phyloP scores from a whole-genome alignment of 495 filamentous ascomycete species.

The Elaphomyces granulatus region DNA sequence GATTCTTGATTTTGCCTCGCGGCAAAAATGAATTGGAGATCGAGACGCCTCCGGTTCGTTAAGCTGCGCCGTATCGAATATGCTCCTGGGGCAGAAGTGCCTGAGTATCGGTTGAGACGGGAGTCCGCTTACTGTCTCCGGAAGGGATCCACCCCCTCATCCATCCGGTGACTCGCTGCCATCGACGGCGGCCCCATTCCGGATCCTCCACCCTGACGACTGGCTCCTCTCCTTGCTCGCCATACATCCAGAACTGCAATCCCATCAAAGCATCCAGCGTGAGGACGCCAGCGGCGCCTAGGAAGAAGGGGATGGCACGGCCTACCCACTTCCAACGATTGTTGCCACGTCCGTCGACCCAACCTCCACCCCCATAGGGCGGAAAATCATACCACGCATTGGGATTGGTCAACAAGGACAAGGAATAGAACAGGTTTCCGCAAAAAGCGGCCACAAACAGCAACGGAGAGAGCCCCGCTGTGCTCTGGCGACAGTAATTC shows the following conservation, averaged over 20 bases:
- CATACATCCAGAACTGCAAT: conserved; percentile 49
- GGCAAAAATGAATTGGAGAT: too few species aligned
- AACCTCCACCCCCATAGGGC: conserved; percentile 51
- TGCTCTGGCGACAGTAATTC: conserved; percentile 51
- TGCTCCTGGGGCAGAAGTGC: neutral
- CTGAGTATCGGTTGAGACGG: neutral
- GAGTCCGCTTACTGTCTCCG: neutral
- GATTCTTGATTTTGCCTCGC: too few species aligned
- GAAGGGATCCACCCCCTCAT: conserved; percentile 57
- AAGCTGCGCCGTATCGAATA: neutral
- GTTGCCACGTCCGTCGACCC: conserved; percentile 47
- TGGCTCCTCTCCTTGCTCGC: conserved; percentile 26
- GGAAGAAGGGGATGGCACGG: conserved; percentile 50
- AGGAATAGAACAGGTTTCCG: conserved; percentile 60
- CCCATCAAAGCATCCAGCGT: conserved; percentile 50
- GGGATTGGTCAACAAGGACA: conserved; percentile 51
- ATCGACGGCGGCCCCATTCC: conserved; percentile 28
- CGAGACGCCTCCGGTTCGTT: too few species aligned
- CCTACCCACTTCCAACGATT: conserved; percentile 42
- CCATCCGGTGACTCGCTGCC: conserved; percentile 46
- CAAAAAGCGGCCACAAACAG: conserved; percentile 60
- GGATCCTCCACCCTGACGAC: conserved; percentile 20
- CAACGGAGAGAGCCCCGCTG: conserved; percentile 50
- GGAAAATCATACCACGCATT: conserved; percentile 47
- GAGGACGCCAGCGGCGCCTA: conserved; percentile 57